These are phyloP conservation scores for Corchorus olitorius DNA, from an alignment of 345 rosid species.

Conservation along the genomic window DNA sequence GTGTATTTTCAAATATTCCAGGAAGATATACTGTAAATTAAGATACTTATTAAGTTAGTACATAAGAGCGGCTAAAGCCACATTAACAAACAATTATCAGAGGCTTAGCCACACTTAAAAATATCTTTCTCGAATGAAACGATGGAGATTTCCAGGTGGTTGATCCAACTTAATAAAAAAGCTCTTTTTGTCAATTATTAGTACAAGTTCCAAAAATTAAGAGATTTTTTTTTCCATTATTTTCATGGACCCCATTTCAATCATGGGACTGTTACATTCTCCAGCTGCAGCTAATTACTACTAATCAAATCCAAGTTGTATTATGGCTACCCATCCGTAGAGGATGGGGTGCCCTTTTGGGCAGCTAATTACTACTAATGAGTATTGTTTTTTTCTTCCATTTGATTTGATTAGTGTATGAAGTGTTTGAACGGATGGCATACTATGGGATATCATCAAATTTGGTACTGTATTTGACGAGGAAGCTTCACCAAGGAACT, in stretches of 20 bases:
- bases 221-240: neutral
- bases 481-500: conserved; percentile 76
- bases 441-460: conserved; percentile 85
- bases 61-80: no score
- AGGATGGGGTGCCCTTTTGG: no score
- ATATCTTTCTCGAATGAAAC: no score
- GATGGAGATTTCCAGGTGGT: no score
- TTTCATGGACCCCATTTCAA: neutral
- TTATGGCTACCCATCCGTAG: no score
- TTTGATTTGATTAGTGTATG: conserved; percentile 51
- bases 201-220: neutral
- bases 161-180: neutral
- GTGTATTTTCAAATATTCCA: neutral
- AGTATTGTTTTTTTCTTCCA: no score
- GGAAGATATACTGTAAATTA: no score
- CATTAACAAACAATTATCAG: no score
- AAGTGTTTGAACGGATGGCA: conserved; percentile 88
- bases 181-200: neutral
- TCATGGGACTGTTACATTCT: neutral
- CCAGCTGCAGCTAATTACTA: neutral
- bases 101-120: no score
- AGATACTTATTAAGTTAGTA: no score
- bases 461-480: conserved; percentile 71
- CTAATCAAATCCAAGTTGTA: no score
- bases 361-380: no score